Percentiles rank a stretch among this genome's conserved stretches.
Evolutionary conservation across 345 rosid species (phyloP).

Genomic region (Camelina laxa): DNA sequence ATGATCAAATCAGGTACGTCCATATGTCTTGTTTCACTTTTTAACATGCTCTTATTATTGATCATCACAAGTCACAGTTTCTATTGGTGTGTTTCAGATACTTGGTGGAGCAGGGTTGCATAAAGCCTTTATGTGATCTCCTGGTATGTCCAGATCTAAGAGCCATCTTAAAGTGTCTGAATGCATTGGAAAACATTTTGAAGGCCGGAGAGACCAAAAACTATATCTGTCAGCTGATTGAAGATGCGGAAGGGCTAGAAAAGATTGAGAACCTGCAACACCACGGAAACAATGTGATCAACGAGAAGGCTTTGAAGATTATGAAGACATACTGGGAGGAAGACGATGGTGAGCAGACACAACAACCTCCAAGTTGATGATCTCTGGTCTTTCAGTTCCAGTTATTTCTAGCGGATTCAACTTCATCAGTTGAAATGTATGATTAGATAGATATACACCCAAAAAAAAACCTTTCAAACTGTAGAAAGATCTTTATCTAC

Average conservation of each 20-base stretch:
- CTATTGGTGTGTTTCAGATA: conserved; percentile 40
- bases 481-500: too few relatives aligned
- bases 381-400: too few relatives aligned
- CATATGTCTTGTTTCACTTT: too few relatives aligned
- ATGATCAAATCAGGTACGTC: too few relatives aligned
- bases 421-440: too few relatives aligned
- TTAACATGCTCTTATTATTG: too few relatives aligned
- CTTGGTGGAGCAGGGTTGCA: conserved; percentile 65
- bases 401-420: too few relatives aligned
- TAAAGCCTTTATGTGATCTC: conserved; percentile 71
- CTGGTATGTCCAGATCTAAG: conserved; percentile 62
- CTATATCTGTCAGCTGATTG: conserved; percentile 54
- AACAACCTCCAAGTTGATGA: conserved; percentile 47
- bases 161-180: conserved; percentile 56
- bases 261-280: conserved; percentile 71
- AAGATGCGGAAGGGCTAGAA: conserved; percentile 62
- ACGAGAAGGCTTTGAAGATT: conserved; percentile 63
- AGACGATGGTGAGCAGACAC: conserved; percentile 58
- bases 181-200: conserved; percentile 66
- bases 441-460: too few relatives aligned
- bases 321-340: conserved; percentile 66
- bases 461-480: too few relatives aligned
- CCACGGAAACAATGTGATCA: conserved; percentile 45
- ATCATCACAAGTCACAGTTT: background rate
- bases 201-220: conserved; percentile 58